These are phyloP conservation scores for Podospora pseudoanserina DNA, from an alignment of 495 filamentous ascomycete species.

Conservation along the genomic window DNA sequence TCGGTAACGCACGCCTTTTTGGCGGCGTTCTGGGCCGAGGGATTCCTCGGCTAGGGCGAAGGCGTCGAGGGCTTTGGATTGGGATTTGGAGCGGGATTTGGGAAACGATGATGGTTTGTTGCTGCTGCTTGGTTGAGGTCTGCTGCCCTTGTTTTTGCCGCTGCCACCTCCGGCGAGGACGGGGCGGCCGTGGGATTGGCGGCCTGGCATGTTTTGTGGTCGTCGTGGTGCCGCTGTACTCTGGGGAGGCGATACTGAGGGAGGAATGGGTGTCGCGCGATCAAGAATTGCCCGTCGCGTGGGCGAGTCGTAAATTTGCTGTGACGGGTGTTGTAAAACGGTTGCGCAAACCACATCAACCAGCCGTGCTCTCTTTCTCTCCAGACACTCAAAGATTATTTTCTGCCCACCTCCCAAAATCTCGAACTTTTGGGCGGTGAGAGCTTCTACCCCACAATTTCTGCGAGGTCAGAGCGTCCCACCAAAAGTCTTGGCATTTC, in stretches of 20 bases:
- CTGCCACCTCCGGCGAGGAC: slow-evolving; percentile 37
- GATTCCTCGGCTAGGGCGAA: slow-evolving; percentile 75
- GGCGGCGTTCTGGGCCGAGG: slow-evolving; percentile 32
- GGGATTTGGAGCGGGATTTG: slow-evolving; percentile 41
- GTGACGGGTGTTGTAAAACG: no score
- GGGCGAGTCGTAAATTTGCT: no score
- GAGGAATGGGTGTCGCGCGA: no score
- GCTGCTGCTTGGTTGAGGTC: slow-evolving; percentile 24
- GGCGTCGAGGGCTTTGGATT: slow-evolving; percentile 69
- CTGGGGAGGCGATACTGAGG: neutral
- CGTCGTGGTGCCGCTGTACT: neutral
- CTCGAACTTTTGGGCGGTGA: slow-evolving; percentile 32
- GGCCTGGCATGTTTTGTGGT: slow-evolving; percentile 58
- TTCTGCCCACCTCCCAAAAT: slow-evolving; percentile 21
- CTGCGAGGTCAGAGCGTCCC: slow-evolving; percentile 8
- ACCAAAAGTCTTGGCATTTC: neutral
- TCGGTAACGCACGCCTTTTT: slow-evolving; percentile 42
- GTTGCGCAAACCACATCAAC: neutral
- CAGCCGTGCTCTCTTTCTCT: neutral
- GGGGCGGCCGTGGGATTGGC: slow-evolving; percentile 57
- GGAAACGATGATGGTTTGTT: slow-evolving; percentile 23
- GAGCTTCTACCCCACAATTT: neutral
- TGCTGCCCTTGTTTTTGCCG: slow-evolving; percentile 41
- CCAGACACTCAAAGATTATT: slow-evolving; percentile 17
- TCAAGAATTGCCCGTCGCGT: no score